A percentile compares a stretch with the other conserved stretches of the same genome.
These are phyloP conservation scores for Scutellaria minor DNA, from an alignment of 257 asterid species.

Conservation along the genomic window DNA sequence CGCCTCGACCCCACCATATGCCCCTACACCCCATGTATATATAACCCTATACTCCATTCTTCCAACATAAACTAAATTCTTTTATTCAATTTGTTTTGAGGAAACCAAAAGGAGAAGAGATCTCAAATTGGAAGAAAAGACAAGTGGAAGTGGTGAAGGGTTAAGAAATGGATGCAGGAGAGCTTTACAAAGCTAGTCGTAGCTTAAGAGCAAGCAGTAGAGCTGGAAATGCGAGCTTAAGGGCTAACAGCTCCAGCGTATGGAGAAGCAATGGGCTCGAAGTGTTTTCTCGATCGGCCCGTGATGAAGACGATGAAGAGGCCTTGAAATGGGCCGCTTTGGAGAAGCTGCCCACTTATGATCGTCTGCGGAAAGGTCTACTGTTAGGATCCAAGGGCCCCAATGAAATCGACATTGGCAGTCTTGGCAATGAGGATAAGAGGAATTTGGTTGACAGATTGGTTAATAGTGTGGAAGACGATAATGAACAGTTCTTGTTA, in stretches of 20 bases:
- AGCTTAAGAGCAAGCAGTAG: slow-evolving; percentile 45
- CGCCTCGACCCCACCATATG: slow-evolving; percentile 17
- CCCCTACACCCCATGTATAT: neutral
- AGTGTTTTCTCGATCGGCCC: slow-evolving; percentile 52
- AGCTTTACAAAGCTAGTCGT: slow-evolving; percentile 43
- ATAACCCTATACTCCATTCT: neutral
- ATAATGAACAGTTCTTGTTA: slow-evolving; percentile 62
- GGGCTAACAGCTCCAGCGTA: slow-evolving; percentile 48
- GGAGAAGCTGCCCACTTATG: slow-evolving; percentile 70
- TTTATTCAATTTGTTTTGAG: neutral
- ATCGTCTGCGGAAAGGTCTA: slow-evolving; percentile 66
- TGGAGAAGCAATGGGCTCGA: slow-evolving; percentile 56
- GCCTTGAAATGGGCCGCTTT: slow-evolving; percentile 83
- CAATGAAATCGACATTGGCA: slow-evolving; percentile 49
- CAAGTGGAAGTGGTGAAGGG: neutral
- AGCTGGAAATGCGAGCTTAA: slow-evolving; percentile 33
- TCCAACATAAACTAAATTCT: slow-evolving; percentile 17
- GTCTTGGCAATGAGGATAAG: slow-evolving; percentile 60
- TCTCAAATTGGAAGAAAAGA: no score
- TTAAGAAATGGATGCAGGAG: slow-evolving; percentile 42
- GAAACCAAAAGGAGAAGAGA: no score
- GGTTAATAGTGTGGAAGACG: slow-evolving; percentile 66
- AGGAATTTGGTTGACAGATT: slow-evolving; percentile 55
- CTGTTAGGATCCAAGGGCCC: slow-evolving; percentile 57
- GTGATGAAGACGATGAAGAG: slow-evolving; percentile 77